Percentiles rank a stretch among this genome's conserved stretches.
Conservation (phyloP, 306 rosid genomes). For the Psophocarpus tetragonolobus region DNA sequence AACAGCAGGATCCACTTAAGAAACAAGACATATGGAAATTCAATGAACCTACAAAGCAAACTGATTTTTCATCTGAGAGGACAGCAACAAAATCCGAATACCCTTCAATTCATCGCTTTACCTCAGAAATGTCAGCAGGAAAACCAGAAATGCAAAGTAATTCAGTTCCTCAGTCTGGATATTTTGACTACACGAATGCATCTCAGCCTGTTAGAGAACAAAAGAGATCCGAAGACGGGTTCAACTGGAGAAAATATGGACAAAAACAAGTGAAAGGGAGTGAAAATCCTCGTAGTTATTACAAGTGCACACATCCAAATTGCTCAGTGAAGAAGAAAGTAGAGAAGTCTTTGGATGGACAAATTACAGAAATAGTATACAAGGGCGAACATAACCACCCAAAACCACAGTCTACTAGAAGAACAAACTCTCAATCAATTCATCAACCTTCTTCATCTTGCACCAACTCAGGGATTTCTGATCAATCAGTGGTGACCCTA, state of each 20-base stretch:
- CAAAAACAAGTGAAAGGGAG: slow-evolving; percentile 96
- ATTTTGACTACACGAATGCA: slow-evolving; percentile 26
- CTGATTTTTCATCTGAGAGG: slow-evolving; percentile 43
- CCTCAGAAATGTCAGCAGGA: slow-evolving; percentile 39
- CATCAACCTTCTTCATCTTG: slow-evolving; percentile 56
- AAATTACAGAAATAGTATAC: slow-evolving; percentile 88
- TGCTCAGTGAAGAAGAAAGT: slow-evolving; percentile 92
- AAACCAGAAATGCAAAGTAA: slow-evolving; percentile 36
- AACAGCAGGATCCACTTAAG: slow-evolving; percentile 50
- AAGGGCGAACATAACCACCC: slow-evolving; percentile 88
- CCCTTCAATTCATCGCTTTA: slow-evolving; percentile 38
- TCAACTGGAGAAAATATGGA: slow-evolving; percentile 94
- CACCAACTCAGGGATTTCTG: slow-evolving; percentile 56
- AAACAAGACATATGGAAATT: slow-evolving; percentile 55
- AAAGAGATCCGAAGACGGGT: slow-evolving; percentile 75
- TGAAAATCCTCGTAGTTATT: slow-evolving; percentile 90
- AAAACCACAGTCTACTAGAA: slow-evolving; percentile 74
- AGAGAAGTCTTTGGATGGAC: slow-evolving; percentile 81
- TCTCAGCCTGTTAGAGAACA: slow-evolving; percentile 57
- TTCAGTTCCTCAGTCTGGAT: slow-evolving; percentile 41
- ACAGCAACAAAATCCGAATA: slow-evolving; percentile 51
- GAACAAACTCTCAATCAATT: slow-evolving; percentile 50
- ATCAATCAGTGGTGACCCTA: slow-evolving; percentile 51
- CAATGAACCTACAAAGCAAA: slow-evolving; percentile 35
- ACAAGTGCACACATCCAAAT: slow-evolving; percentile 71